Evolutionary conservation across 148 eudicot species (phyloP).

Genomic region (Selenicereus undatus): DNA sequence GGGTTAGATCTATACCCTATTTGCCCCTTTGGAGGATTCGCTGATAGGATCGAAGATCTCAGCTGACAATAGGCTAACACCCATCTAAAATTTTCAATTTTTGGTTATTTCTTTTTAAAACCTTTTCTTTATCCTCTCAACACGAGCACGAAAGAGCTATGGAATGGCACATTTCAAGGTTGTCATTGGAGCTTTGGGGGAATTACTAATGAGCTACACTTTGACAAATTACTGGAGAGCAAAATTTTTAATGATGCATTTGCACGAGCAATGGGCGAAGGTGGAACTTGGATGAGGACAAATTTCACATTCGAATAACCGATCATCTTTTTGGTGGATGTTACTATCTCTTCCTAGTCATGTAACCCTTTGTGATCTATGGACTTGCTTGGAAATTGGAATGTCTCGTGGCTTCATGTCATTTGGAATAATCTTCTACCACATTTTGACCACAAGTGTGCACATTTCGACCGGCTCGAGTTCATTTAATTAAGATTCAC

Average conservation of each 20-base stretch:
- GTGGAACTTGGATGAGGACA: not conserved
- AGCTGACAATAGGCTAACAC: conserved; percentile 27
- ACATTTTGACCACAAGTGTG: not conserved
- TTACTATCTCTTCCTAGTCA: not conserved
- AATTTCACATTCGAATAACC: not conserved
- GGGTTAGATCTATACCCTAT: conserved; percentile 29
- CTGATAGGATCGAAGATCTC: conserved; percentile 9
- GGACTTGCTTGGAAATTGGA: not conserved
- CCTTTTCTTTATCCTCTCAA: not conserved
- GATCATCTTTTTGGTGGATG: not conserved
- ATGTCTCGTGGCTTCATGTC: not conserved
- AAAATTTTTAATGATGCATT: not conserved
- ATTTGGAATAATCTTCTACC: not conserved
- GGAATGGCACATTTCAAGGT: not conserved
- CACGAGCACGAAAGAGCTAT: not conserved
- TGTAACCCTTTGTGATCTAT: not conserved
- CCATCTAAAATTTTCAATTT: not conserved
- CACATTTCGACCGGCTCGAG: not conserved
- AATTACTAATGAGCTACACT: not conserved
- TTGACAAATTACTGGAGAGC: not conserved
- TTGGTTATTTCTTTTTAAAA: not conserved
- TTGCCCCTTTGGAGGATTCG: conserved; percentile 19
- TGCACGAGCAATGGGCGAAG: not conserved
- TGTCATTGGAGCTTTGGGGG: conserved; percentile 7
- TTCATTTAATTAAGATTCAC: not conserved